These are phyloP conservation scores for Glarea lozoyensis DNA, from an alignment of 495 filamentous ascomycete species.

Conservation along the genomic window DNA sequence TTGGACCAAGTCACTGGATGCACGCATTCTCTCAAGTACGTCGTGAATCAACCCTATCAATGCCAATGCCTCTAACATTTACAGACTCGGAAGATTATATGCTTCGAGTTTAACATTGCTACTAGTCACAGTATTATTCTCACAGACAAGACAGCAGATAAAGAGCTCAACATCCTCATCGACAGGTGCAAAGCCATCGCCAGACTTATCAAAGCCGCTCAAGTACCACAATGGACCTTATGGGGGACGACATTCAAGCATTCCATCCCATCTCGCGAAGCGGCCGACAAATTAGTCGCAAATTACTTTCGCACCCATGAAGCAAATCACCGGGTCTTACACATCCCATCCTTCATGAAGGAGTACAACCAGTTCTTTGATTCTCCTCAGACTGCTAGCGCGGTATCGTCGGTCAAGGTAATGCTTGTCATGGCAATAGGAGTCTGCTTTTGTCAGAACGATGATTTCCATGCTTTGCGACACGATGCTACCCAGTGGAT, in stretches of 20 bases:
- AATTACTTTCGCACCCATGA: conserved; percentile 39
- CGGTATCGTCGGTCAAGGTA: conserved; percentile 47
- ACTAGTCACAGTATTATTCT: conserved; percentile 6
- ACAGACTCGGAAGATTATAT: conserved; percentile 6
- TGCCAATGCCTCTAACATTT: not conserved
- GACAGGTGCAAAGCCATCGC: conserved; percentile 18
- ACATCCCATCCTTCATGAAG: conserved; percentile 42
- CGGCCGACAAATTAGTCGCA: conserved; percentile 37
- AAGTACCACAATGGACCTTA: conserved; percentile 11
- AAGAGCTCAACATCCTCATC: conserved; percentile 10
- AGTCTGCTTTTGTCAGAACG: conserved; percentile 41
- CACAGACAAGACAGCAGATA: conserved; percentile 3
- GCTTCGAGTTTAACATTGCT: conserved; percentile 9
- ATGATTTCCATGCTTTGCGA: conserved; percentile 33
- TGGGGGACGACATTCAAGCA: conserved; percentile 9
- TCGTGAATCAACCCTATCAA: conserved; percentile 1
- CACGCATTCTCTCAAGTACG: conserved; percentile 38
- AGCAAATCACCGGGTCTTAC: conserved; percentile 42
- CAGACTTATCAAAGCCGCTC: conserved; percentile 17
- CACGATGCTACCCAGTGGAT: conserved; percentile 51
- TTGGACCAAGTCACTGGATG: conserved; percentile 48
- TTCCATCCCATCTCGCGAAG: conserved; percentile 33
- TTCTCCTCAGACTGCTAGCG: conserved; percentile 13
- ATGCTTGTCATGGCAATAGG: conserved; percentile 59
- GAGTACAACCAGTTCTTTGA: conserved; percentile 33